Conservation (phyloP, 2,329 filamentous ascomycete species). For the Diaporthe australafricana region DNA sequence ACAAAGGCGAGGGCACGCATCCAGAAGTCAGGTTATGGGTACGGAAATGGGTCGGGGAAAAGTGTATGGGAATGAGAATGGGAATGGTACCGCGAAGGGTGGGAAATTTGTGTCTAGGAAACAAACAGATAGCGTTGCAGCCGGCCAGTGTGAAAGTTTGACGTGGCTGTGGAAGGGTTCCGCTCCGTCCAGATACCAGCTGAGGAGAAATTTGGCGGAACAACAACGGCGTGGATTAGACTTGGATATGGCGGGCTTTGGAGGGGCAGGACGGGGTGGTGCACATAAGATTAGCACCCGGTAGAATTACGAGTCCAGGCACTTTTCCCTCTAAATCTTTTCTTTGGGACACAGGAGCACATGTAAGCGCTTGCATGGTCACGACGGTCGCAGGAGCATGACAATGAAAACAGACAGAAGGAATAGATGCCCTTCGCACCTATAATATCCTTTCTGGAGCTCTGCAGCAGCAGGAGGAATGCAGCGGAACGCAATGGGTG, state of each 20-base stretch:
- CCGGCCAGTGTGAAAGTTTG: slow-evolving; percentile 16
- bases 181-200: slow-evolving; percentile 11
- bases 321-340: neutral
- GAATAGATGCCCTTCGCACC: neutral
- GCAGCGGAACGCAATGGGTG: neutral
- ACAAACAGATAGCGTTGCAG: slow-evolving; percentile 16
- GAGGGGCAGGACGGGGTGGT: slow-evolving; percentile 5
- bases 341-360: neutral
- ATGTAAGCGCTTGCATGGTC: neutral
- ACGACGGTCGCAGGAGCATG: neutral
- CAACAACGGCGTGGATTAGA: neutral
- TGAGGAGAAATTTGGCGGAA: neutral
- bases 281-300: slow-evolving; percentile 2
- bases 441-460: neutral
- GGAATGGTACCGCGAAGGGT: slow-evolving; percentile 6
- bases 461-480: slow-evolving; percentile 3
- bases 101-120: slow-evolving; percentile 19
- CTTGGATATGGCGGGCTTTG: neutral
- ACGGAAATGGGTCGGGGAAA: too few relatives aligned
- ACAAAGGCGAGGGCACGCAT: slow-evolving; percentile 10
- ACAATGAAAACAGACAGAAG: neutral
- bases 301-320: neutral
- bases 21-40: neutral
- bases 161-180: slow-evolving; percentile 25
- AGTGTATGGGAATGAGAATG: neutral